Percentiles rank a stretch among this genome's conserved stretches.
Conservation (phyloP, 768 basidiomycete species). For the Terana coerulea region DNA sequence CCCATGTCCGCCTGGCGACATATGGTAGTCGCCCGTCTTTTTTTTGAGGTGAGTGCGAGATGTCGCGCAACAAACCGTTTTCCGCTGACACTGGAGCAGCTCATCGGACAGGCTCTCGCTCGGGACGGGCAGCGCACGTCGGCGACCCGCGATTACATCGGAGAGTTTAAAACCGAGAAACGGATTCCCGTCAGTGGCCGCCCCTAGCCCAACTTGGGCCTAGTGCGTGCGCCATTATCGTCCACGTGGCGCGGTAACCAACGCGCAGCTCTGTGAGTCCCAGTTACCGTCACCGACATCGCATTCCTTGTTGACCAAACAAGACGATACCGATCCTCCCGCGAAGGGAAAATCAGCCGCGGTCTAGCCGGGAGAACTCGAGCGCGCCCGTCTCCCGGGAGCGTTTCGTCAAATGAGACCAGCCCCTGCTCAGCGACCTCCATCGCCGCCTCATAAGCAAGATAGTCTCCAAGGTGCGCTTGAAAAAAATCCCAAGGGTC, state of each 20-base stretch:
- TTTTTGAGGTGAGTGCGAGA: neutral
- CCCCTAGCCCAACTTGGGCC: neutral
- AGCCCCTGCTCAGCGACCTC: neutral
- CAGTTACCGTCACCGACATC: too few relatives aligned
- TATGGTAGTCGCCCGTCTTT: neutral
- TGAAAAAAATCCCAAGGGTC: too few relatives aligned
- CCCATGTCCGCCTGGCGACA: neutral
- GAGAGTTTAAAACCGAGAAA: neutral
- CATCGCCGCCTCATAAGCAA: too few relatives aligned
- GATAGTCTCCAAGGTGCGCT: too few relatives aligned
- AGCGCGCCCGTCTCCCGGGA: neutral
- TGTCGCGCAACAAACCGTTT: too few relatives aligned
- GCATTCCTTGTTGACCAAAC: neutral
- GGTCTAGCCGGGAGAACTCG: too few relatives aligned
- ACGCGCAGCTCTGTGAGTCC: neutral
- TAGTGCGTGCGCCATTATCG: too few relatives aligned
- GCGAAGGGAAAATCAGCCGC: slow-evolving; percentile 4
- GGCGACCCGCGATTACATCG: neutral
- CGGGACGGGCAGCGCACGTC: too few relatives aligned
- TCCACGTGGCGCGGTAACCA: neutral
- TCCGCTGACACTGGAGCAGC: too few relatives aligned
- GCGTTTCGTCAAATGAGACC: slow-evolving; percentile 1
- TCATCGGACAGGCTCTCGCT: too few relatives aligned
- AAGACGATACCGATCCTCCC: slow-evolving; percentile 8
- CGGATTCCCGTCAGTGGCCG: neutral